Evolutionary conservation across 2,329 filamentous ascomycete species (phyloP), one percentile per base, ranked within the genome.

Genomic region (Neodidymelliopsis sp.): DNA sequence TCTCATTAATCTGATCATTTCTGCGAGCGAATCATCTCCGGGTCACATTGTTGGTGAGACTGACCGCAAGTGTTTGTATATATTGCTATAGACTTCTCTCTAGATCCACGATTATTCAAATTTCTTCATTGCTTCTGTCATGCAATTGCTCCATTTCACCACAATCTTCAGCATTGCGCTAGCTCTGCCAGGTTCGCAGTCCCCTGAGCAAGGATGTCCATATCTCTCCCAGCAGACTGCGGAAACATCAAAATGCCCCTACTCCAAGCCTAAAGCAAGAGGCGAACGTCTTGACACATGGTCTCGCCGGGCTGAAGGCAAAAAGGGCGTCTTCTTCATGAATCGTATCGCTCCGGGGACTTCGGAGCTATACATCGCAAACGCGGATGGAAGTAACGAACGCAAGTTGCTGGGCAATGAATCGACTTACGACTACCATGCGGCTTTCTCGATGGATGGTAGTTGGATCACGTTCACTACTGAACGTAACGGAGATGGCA

Each of bases 371-470:
- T 62, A 56, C 30, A 60, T 77, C 5, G 69, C 75, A 28, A 67
- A 76, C 41, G 60, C 67, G 1, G 72, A 78, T 44, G 75, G 75
- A 15, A 74, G 57, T 40, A 67, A 75, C 43, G 73, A 72, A 39
- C 66, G 60, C 4, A 51, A 64, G 13, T 55, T 77, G 5, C 49
- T 77, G 27, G 28, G 28, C 3, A 49, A 57, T 6, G 46, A 70
- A 15, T 60, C 65, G 3, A 15, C 29, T 2, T 41, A 24, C 15
- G 20, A 41, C 1, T 41, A 33, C 10, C 20, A 33, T 15, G 38
- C 28, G 4, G 24, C 29, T 4, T 41, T 41, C 8, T 33, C 28
- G 2, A 5, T 15, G 25, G 29, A 33, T 13, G 28, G 38, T 12
- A 4, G 15, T 3, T 34, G 29, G 15, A 42, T 27, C 11, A 33